phyloP scores from a whole-genome alignment of 805 yeast species.

The Candida sakaeoensis region DNA sequence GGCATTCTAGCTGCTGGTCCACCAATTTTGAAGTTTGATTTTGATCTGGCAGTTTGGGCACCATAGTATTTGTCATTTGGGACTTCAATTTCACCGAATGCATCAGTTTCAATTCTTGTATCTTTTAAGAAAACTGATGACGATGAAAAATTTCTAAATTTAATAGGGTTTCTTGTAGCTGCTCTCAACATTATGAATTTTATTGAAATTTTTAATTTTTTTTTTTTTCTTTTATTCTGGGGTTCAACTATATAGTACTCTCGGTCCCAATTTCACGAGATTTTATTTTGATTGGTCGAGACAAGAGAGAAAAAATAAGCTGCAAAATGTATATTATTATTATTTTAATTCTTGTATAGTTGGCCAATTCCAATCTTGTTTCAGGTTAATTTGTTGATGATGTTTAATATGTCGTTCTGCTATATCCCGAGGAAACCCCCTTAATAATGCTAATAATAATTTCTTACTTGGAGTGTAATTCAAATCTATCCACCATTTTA shows the following conservation, averaged over 20 bases:
- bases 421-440: conserved; percentile 32
- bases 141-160: conserved; percentile 28
- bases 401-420: conserved; percentile 38
- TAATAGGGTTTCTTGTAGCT: conserved; percentile 14
- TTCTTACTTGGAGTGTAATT: conserved; percentile 38
- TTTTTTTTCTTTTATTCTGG: background rate
- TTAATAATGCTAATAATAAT: conserved; percentile 38
- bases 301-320: background rate
- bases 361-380: conserved; percentile 35
- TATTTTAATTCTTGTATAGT: conserved; percentile 16
- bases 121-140: conserved; percentile 20
- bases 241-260: background rate
- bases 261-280: background rate
- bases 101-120: conserved; percentile 83
- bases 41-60: conserved; percentile 94
- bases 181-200: conserved; percentile 25
- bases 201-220: background rate
- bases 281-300: conserved; percentile 2
- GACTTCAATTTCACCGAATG: conserved; percentile 95
- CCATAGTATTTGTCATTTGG: conserved; percentile 91
- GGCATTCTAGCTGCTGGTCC: conserved; percentile 90
- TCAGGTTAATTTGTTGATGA: conserved; percentile 12
- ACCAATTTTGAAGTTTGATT: conserved; percentile 92
- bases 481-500: conserved; percentile 53
- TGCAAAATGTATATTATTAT: conserved; percentile 1